phyloP scores from a whole-genome alignment of 345 rosid species.

The Gossypium ekmanianum region DNA sequence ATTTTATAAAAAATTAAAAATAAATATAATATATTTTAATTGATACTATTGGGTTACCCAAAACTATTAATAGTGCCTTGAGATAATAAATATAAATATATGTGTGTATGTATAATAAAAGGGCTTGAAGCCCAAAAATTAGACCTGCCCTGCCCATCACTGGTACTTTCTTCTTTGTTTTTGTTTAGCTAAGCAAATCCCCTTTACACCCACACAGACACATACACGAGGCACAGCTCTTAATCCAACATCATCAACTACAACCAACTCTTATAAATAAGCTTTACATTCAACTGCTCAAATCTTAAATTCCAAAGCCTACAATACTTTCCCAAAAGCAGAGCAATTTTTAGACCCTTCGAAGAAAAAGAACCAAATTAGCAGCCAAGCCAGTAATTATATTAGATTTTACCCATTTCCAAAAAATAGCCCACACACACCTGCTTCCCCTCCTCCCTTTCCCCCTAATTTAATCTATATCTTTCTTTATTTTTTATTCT shows the following conservation, averaged over 20 bases:
- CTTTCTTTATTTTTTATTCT: neutral
- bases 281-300: neutral
- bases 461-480: neutral
- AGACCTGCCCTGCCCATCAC: too few species aligned
- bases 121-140: too few species aligned
- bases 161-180: too few species aligned
- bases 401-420: neutral
- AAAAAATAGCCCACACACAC: conserved; percentile 1
- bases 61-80: too few species aligned
- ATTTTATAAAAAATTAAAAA: too few species aligned
- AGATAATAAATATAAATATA: too few species aligned
- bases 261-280: neutral
- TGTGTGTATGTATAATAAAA: too few species aligned
- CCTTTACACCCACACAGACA: neutral
- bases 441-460: neutral
- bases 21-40: too few species aligned
- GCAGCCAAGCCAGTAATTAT: neutral
- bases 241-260: neutral
- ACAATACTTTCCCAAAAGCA: neutral
- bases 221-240: neutral
- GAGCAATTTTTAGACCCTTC: neutral
- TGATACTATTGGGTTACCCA: too few species aligned
- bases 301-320: neutral
- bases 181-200: neutral
- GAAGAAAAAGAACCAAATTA: neutral